These are phyloP conservation scores for Phoma sp. DNA, from an alignment of 2,329 filamentous ascomycete species.

Conservation along the genomic window DNA sequence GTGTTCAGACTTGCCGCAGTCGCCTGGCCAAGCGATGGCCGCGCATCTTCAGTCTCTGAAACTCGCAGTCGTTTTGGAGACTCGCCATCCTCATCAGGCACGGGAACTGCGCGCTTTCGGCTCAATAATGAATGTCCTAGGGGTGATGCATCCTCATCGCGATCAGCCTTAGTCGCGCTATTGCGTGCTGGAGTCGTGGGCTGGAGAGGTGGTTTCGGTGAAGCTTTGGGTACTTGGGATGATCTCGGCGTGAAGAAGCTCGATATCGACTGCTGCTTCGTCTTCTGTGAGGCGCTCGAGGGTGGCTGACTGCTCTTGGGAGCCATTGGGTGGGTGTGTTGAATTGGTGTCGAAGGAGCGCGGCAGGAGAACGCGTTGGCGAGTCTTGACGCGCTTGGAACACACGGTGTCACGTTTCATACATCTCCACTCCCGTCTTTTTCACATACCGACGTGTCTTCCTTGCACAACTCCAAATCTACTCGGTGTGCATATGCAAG, in stretches of 20 bases:
- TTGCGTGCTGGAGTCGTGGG: constrained; percentile 32
- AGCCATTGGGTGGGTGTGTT: constrained; percentile 41
- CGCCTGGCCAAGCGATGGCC: constrained; percentile 32
- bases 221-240: constrained; percentile 44
- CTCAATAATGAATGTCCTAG: constrained; percentile 1
- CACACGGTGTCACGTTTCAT: constrained; percentile 36
- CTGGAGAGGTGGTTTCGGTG: constrained; percentile 22
- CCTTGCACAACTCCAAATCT: neutral
- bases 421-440: neutral
- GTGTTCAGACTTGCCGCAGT: constrained; percentile 35
- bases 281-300: constrained; percentile 52
- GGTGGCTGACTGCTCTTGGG: constrained; percentile 45
- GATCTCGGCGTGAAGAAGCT: constrained; percentile 74
- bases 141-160: constrained; percentile 17
- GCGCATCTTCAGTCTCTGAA: constrained; percentile 24
- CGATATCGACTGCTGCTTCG: constrained; percentile 83
- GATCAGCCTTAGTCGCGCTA: constrained; percentile 13
- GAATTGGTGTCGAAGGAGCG: neutral
- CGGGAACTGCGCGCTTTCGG: constrained; percentile 46
- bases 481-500: neutral
- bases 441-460: neutral
- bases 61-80: constrained; percentile 51
- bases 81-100: constrained; percentile 48
- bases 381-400: constrained; percentile 7
- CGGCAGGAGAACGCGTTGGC: constrained; percentile 7